Evolutionary conservation across 1,284 basidiomycete species (phyloP).

Genomic region (Cutaneotrichosporon sp.): DNA sequence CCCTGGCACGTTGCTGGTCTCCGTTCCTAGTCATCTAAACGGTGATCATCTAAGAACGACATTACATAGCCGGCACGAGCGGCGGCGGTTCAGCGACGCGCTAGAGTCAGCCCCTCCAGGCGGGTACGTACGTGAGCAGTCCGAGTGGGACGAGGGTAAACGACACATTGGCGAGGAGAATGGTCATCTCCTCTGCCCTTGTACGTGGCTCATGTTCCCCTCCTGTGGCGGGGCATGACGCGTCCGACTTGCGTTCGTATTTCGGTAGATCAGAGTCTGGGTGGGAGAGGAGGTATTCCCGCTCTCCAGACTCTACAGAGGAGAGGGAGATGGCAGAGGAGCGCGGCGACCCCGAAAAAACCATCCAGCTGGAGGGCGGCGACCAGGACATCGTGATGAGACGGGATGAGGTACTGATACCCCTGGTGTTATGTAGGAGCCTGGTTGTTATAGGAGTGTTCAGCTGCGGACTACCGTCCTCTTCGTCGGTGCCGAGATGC

Average conservation of each 20-base stretch:
- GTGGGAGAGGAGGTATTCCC: neutral
- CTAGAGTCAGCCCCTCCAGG: neutral
- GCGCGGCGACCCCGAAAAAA: neutral
- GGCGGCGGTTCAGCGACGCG: neutral
- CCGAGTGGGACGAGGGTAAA: neutral
- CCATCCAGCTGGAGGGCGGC: too few relatives aligned
- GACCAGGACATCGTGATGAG: too few relatives aligned
- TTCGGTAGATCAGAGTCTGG: too few relatives aligned
- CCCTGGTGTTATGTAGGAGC: too few relatives aligned
- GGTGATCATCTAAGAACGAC: too few relatives aligned
- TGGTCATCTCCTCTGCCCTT: neutral
- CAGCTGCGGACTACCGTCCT: too few relatives aligned
- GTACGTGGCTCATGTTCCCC: neutral
- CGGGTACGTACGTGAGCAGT: neutral
- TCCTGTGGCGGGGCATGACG: neutral
- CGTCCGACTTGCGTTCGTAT: neutral
- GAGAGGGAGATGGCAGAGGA: neutral
- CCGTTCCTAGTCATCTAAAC: too few relatives aligned
- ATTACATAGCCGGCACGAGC: neutral
- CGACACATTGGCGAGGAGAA: neutral
- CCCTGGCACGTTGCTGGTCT: too few relatives aligned
- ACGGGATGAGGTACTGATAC: too few relatives aligned
- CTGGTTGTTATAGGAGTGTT: too few relatives aligned
- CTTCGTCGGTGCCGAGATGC: too few relatives aligned
- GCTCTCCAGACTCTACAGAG: neutral